Base-by-base conservation (phyloP, 2,329 filamentous ascomycete species). In the Ilyonectria robusta region DNA sequence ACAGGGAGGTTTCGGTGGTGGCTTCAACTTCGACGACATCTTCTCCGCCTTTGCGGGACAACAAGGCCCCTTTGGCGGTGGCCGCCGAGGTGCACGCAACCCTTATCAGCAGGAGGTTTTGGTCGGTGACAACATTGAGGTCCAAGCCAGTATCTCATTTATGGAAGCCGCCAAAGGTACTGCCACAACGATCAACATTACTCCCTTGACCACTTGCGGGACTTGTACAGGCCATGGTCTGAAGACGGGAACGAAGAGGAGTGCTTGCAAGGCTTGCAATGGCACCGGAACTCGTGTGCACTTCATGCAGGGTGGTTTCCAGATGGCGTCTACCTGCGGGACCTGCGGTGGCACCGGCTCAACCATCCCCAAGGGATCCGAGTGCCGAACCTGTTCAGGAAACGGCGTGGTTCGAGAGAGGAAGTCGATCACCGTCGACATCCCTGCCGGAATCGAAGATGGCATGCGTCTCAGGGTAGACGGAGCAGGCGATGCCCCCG, bases 21-120 rank as follows among this genome's bases (percentile, higher is more conserved):
- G 95, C 70, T 95, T 98, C 85, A 97, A 97, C 79, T 97, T 99
- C 71, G 96, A 98, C 70, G 96, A 99, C 81, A 85, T 99, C 11
- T 98, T 99, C 79, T 93, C 92, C 58, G 94, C 94, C 8, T 98
- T 98, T 77, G 87, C 90, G 2, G 92, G 86, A 26, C 81, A 85
- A 70, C 81, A 84, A 47, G 79, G 82, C 7, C 81, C 88, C 6
- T 90, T 92, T 71, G 88, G 89, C 40, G 86, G 89, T 26, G 86
- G 79, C 65, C 79, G 82, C 26, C 76, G 86, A 44, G 84, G 86
- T 29, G 83, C 85, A 42, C 71, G 73, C 7, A 90, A 87, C 61
- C 92, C 93, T 11, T 96, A 96, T 78, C 89, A 86, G 72, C 84
- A 94, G 75, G 92, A 97, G 79, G 89, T 97, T 21, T 79, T 97